phyloP scores from a whole-genome alignment of 805 yeast genomes.

The Yamadazyma sp. region DNA sequence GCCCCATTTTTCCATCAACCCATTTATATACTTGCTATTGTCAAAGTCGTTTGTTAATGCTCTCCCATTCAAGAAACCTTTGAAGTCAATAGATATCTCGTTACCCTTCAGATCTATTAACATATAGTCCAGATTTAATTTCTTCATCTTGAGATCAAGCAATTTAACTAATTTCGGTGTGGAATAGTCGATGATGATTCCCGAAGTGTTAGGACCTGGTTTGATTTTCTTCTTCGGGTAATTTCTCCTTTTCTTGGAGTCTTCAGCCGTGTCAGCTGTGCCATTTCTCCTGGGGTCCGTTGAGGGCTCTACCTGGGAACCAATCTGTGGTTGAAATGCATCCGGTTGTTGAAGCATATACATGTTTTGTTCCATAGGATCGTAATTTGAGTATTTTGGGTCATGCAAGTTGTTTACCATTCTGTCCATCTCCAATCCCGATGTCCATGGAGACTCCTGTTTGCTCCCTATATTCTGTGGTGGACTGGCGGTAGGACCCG shows the following conservation, averaged over 20 bases:
- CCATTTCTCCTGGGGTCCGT: constrained; percentile 2
- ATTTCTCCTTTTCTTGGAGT: constrained; percentile 6
- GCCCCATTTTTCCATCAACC: constrained; percentile 8
- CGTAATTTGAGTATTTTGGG: too few relatives aligned
- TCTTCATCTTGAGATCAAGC: constrained; percentile 27
- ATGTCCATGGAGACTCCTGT: background rate
- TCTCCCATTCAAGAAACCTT: constrained; percentile 44
- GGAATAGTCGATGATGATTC: constrained; percentile 25
- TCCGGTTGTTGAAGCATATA: background rate
- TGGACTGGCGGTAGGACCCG: constrained; percentile 5
- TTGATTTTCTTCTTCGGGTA: constrained; percentile 15
- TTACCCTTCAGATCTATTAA: constrained; percentile 31
- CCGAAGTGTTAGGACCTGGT: constrained; percentile 9
- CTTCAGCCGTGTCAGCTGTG: background rate
- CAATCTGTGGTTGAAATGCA: too few relatives aligned
- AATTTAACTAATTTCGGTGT: constrained; percentile 25
- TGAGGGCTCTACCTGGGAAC: too few relatives aligned
- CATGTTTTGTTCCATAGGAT: constrained; percentile 3
- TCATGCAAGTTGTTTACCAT: too few relatives aligned
- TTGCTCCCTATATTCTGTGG: too few relatives aligned
- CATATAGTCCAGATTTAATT: constrained; percentile 19
- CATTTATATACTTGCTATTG: constrained; percentile 31
- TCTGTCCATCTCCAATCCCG: constrained; percentile 3
- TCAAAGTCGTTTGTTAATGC: constrained; percentile 43
- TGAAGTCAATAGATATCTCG: constrained; percentile 25